Conservation (phyloP, 345 rosid genomes). For the Arabidopsis suecica region DNA sequence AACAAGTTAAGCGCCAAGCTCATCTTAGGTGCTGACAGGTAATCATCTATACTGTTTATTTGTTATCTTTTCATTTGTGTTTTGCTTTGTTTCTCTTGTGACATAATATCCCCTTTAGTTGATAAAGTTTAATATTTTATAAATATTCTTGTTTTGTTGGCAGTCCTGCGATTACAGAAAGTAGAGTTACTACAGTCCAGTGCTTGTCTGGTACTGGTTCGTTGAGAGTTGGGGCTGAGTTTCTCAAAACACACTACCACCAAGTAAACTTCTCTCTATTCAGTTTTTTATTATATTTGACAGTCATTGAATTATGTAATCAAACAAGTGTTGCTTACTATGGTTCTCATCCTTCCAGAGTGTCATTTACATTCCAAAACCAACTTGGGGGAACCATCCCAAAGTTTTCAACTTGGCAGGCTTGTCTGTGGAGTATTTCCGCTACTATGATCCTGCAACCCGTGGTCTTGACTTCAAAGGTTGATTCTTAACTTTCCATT, state of each 20-base stretch:
- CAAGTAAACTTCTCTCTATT: conserved; percentile 49
- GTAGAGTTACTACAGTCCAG: conserved; percentile 84
- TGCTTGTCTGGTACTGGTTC: conserved; percentile 99
- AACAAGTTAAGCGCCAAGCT: conserved; percentile 94
- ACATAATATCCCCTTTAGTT: neutral
- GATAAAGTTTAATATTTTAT: neutral
- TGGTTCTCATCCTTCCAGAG: conserved; percentile 54
- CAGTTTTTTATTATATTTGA: conserved; percentile 21
- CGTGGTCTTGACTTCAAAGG: conserved; percentile 92
- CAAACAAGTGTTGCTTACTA: conserved; percentile 29
- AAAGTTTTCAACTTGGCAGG: conserved; percentile 85
- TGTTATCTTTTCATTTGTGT: neutral
- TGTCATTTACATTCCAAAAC: conserved; percentile 85
- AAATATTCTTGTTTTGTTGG: conserved; percentile 25
- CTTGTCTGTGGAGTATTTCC: conserved; percentile 81
- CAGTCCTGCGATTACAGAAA: conserved; percentile 80
- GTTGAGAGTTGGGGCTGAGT: conserved; percentile 94
- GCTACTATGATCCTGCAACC: conserved; percentile 92
- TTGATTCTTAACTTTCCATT: conserved; percentile 7
- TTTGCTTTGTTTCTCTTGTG: neutral
- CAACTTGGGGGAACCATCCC: conserved; percentile 99
- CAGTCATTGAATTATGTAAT: neutral
- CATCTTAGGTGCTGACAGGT: conserved; percentile 89
- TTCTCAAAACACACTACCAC: conserved; percentile 77
- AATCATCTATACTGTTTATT: neutral